Evolutionary conservation across 305 asterid species (phyloP).

Genomic region (Solanum hybrid): DNA sequence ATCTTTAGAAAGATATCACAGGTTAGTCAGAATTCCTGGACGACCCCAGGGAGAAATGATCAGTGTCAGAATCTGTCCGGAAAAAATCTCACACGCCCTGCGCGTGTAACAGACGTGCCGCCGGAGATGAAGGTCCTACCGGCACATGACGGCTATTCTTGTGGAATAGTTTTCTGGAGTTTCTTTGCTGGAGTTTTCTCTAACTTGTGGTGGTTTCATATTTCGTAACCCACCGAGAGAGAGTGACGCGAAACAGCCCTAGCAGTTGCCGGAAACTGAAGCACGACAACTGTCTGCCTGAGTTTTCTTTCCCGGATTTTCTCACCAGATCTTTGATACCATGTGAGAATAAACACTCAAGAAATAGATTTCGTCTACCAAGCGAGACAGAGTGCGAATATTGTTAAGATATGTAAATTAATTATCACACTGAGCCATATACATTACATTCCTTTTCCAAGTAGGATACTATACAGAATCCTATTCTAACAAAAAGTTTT

Average conservation of each 20-base stretch:
- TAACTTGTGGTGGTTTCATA: neutral
- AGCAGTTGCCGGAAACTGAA: neutral
- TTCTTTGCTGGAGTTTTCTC: neutral
- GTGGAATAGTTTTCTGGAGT: neutral
- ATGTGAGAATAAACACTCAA: neutral
- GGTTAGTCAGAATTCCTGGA: neutral
- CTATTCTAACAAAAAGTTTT: neutral
- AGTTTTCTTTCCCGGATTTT: neutral
- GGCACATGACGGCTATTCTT: neutral
- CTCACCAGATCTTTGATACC: neutral
- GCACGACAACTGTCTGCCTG: neutral
- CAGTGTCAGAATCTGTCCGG: neutral
- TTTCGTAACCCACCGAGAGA: neutral
- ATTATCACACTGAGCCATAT: neutral
- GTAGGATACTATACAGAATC: neutral
- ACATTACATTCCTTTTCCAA: neutral
- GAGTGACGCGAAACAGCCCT: neutral
- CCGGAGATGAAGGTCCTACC: neutral
- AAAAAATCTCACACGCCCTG: neutral
- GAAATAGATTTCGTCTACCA: neutral
- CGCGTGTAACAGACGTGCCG: neutral
- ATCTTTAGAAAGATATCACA: neutral
- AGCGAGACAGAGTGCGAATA: neutral
- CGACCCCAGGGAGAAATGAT: neutral
- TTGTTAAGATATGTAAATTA: neutral